Percentiles rank a stretch among this genome's conserved stretches.
phyloP scores from a whole-genome alignment of 169 alveolate genomes.

The Plasmodium knowlesi region DNA sequence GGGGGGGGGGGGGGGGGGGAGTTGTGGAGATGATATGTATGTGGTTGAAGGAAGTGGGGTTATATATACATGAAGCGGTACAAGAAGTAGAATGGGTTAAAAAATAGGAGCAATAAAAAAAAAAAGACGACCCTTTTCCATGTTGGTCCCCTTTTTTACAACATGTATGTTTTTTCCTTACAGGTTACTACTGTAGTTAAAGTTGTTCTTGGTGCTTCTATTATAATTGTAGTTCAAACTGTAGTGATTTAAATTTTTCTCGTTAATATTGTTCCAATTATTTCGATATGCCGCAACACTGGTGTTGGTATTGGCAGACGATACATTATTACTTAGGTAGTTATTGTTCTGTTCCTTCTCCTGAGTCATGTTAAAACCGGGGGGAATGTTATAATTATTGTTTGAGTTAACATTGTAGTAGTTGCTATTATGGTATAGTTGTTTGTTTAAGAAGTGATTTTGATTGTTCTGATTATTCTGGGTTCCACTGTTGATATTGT shows the following conservation, averaged over 20 bases:
- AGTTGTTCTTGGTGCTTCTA: conserved; percentile 42
- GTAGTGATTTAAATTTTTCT: conserved; percentile 57
- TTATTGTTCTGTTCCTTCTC: conserved; percentile 55
- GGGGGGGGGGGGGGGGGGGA: background rate
- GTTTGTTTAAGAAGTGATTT: conserved; percentile 23
- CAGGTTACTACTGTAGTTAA: conserved; percentile 55
- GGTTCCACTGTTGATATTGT: conserved; percentile 8
- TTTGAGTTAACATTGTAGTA: conserved; percentile 38
- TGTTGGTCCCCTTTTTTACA: background rate
- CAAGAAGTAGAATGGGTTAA: background rate
- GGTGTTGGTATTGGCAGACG: conserved; percentile 41
- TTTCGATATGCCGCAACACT: conserved; percentile 34
- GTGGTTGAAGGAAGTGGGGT: no score
- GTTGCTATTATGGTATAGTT: conserved; percentile 40
- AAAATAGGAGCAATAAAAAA: background rate
- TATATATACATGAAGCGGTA: no score
- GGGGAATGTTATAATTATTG: conserved; percentile 34
- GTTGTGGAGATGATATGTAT: no score
- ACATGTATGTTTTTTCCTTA: conserved; percentile 4
- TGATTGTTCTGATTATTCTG: conserved; percentile 43
- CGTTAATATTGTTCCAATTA: conserved; percentile 64
- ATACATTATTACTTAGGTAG: conserved; percentile 29
- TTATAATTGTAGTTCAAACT: conserved; percentile 42
- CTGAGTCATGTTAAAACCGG: conserved; percentile 65
- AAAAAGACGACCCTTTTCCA: no score